Conservation (phyloP, 1,284 basidiomycete genomes). For the Hemileia vastatrix region DNA sequence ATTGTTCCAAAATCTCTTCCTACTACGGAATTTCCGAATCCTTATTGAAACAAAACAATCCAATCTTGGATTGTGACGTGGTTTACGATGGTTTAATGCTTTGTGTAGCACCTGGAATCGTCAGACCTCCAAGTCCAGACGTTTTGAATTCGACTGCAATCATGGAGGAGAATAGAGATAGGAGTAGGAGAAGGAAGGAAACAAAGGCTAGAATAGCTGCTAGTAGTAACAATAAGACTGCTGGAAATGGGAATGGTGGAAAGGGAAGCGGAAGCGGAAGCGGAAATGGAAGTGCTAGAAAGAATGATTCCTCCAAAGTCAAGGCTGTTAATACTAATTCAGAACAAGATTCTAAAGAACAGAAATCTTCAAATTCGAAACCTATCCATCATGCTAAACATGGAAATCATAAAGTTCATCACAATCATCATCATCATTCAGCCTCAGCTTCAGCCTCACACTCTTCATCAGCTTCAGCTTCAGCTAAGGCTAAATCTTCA, state of each 20-base stretch:
- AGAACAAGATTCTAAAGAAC: too few relatives aligned
- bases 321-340: too few relatives aligned
- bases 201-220: not conserved
- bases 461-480: not conserved
- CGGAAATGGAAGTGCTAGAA: too few relatives aligned
- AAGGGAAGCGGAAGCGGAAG: too few relatives aligned
- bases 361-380: not conserved
- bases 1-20: conserved; percentile 31
- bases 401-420: not conserved
- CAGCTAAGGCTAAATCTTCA: not conserved
- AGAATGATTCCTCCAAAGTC: too few relatives aligned
- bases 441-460: not conserved
- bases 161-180: not conserved
- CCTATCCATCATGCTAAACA: not conserved
- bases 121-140: conserved; percentile 30
- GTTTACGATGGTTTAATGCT: conserved; percentile 35
- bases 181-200: too few relatives aligned
- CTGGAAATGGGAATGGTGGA: too few relatives aligned
- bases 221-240: not conserved
- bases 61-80: conserved; percentile 30
- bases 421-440: not conserved
- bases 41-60: conserved; percentile 34
- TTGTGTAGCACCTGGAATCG: conserved; percentile 32
- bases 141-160: conserved; percentile 28
- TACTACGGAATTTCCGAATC: conserved; percentile 29